A percentile compares a stretch with the other conserved stretches of the same genome.
These are phyloP conservation scores for Malassezia vespertilionis DNA, from an alignment of 1,284 basidiomycete genomes.

Conservation along the genomic window DNA sequence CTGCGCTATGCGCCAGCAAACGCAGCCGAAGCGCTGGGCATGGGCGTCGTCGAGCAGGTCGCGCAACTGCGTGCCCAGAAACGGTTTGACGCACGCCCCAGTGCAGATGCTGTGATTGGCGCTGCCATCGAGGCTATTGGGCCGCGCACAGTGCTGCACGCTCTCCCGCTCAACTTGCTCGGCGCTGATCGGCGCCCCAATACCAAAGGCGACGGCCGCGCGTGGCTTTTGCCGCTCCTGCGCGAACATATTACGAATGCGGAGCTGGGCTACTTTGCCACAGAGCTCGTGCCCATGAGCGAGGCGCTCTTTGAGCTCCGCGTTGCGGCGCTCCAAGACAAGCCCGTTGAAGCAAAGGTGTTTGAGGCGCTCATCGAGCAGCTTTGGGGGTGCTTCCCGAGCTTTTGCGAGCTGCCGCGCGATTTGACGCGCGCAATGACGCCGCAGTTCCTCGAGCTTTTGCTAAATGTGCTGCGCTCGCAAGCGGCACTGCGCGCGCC, in stretches of 20 bases:
- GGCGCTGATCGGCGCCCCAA: slow-evolving; percentile 22
- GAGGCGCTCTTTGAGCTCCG: slow-evolving; percentile 68
- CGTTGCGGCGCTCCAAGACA: slow-evolving; percentile 58
- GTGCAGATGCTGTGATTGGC: slow-evolving; percentile 68
- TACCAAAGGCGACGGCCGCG: slow-evolving; percentile 56
- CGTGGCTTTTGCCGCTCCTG: slow-evolving; percentile 83
- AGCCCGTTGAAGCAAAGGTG: slow-evolving; percentile 69
- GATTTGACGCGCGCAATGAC: slow-evolving; percentile 55
- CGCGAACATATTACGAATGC: slow-evolving; percentile 66
- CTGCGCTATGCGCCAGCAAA: slow-evolving; percentile 25
- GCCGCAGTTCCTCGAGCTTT: slow-evolving; percentile 52
- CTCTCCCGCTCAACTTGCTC: slow-evolving; percentile 69
- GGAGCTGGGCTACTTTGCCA: slow-evolving; percentile 71
- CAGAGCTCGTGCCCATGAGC: slow-evolving; percentile 82
- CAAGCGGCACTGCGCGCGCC: slow-evolving; percentile 72
- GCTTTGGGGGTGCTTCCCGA: slow-evolving; percentile 65
- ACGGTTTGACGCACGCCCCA: slow-evolving; percentile 80
- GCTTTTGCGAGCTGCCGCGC: slow-evolving; percentile 64
- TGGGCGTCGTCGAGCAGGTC: slow-evolving; percentile 63
- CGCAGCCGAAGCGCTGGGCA: slow-evolving; percentile 59
- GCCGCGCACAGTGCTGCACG: slow-evolving; percentile 64
- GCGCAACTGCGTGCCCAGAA: slow-evolving; percentile 66
- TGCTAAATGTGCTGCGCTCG: slow-evolving; percentile 79
- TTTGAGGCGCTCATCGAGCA: slow-evolving; percentile 86
- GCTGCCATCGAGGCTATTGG: slow-evolving; percentile 76